Evolutionary conservation across 768 basidiomycete species (phyloP).

Genomic region (Mycena sanguinolenta): DNA sequence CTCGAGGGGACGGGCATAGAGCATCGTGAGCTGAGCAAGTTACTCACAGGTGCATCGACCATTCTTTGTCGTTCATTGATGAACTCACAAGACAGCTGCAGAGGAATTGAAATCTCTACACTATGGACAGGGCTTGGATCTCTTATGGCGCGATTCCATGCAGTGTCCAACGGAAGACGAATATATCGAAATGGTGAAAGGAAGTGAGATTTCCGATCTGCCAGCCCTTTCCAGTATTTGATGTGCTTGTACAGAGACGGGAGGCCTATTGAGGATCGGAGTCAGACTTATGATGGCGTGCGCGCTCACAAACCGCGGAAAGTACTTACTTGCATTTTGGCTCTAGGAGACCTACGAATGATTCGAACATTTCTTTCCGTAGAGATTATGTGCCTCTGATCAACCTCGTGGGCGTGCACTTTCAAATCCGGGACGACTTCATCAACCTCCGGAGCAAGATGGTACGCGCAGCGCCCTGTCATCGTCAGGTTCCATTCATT

Average conservation of each 20-base stretch:
- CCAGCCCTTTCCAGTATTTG: not conserved
- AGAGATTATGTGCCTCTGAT: conserved; percentile 94
- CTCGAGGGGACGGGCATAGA: not conserved
- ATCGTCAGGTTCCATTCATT: too few relatives aligned
- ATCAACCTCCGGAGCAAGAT: conserved; percentile 86
- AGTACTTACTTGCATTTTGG: too few relatives aligned
- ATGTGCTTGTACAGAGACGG: conserved; percentile 84
- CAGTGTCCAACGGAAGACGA: conserved; percentile 94
- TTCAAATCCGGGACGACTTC: conserved; percentile 95
- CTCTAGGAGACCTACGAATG: too few relatives aligned
- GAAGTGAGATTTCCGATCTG: conserved; percentile 68
- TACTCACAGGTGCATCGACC: not conserved
- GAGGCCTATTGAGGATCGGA: conserved; percentile 90
- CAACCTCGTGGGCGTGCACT: conserved; percentile 92
- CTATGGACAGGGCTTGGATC: conserved; percentile 93
- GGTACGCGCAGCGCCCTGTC: too few relatives aligned
- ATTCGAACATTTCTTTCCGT: conserved; percentile 47
- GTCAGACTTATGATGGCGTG: conserved; percentile 96
- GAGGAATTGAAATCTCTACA: conserved; percentile 85
- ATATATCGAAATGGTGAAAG: conserved; percentile 95
- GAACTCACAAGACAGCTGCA: too few relatives aligned
- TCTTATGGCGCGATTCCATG: conserved; percentile 93
- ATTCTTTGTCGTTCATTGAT: too few relatives aligned
- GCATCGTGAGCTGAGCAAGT: not conserved
- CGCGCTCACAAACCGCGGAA: too few relatives aligned